Conservation (phyloP, 495 filamentous ascomycete genomes). For the Aspergillus baeticus region DNA sequence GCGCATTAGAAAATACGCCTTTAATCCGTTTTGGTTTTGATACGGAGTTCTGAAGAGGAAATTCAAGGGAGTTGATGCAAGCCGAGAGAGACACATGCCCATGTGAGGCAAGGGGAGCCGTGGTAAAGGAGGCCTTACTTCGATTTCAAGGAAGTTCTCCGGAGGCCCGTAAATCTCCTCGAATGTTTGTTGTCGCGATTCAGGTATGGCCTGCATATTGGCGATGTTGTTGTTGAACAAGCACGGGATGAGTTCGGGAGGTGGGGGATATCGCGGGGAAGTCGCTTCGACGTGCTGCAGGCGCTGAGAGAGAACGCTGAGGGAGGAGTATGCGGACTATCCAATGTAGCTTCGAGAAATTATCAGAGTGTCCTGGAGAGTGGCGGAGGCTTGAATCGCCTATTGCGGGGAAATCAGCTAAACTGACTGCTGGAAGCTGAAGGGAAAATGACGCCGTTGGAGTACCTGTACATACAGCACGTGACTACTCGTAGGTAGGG, state of each 20-base stretch:
- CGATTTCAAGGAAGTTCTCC: constrained; percentile 98
- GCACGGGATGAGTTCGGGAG: background rate
- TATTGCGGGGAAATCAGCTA: background rate
- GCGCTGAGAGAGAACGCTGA: background rate
- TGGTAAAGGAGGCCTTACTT: constrained; percentile 53
- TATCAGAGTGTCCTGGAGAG: background rate
- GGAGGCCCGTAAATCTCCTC: constrained; percentile 99
- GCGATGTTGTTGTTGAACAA: background rate
- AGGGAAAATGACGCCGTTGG: background rate
- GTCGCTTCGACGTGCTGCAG: background rate
- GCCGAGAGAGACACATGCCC: constrained; percentile 3
- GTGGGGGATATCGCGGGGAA: constrained; percentile 10
- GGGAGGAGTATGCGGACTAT: background rate
- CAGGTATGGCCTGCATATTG: constrained; percentile 79
- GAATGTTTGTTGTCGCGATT: constrained; percentile 87
- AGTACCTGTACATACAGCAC: background rate
- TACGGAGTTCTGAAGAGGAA: no score
- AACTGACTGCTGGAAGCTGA: background rate
- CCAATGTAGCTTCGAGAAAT: background rate
- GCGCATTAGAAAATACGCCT: no score
- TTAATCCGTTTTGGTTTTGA: background rate
- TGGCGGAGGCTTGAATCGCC: background rate
- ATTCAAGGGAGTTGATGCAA: background rate
- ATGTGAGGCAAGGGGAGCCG: constrained; percentile 6
- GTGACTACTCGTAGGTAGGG: background rate